Evolutionary conservation across 805 yeast genomes (phyloP).

Genomic region (Lipomyces kockii): DNA sequence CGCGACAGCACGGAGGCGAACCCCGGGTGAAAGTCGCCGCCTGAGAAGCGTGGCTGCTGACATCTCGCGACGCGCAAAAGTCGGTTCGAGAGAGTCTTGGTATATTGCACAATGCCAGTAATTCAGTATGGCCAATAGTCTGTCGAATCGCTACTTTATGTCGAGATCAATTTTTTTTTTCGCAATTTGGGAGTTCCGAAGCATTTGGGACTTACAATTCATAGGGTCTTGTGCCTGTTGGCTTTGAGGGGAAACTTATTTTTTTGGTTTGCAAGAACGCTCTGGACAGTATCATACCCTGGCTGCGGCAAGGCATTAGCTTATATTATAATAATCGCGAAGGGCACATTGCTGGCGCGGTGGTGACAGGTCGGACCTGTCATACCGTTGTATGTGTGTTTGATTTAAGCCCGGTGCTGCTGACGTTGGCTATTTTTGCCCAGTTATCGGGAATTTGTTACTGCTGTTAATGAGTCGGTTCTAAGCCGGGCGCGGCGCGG

Average conservation of each 20-base stretch:
- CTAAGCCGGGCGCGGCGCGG: background rate
- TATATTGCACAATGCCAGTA: background rate
- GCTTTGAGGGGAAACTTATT: too few relatives aligned
- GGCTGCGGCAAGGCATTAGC: too few relatives aligned
- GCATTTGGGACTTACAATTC: background rate
- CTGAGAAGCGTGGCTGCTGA: background rate
- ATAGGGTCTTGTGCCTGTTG: background rate
- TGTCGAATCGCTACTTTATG: background rate
- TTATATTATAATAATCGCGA: too few relatives aligned
- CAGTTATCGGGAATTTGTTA: too few relatives aligned
- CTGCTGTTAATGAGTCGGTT: too few relatives aligned
- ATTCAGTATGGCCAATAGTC: background rate
- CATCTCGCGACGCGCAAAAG: background rate
- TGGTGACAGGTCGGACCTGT: too few relatives aligned
- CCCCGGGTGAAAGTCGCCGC: background rate
- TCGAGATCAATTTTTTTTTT: background rate
- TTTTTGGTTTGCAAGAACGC: too few relatives aligned
- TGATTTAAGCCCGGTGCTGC: too few relatives aligned
- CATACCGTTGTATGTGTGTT: too few relatives aligned
- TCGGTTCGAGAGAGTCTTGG: background rate
- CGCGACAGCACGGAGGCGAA: background rate
- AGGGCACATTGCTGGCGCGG: too few relatives aligned
- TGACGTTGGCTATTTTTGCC: too few relatives aligned
- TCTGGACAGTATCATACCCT: too few relatives aligned
- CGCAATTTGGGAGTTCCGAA: background rate